Base-by-base conservation (phyloP, 805 yeast genomes). In the Wickerhamia fluorescens region DNA sequence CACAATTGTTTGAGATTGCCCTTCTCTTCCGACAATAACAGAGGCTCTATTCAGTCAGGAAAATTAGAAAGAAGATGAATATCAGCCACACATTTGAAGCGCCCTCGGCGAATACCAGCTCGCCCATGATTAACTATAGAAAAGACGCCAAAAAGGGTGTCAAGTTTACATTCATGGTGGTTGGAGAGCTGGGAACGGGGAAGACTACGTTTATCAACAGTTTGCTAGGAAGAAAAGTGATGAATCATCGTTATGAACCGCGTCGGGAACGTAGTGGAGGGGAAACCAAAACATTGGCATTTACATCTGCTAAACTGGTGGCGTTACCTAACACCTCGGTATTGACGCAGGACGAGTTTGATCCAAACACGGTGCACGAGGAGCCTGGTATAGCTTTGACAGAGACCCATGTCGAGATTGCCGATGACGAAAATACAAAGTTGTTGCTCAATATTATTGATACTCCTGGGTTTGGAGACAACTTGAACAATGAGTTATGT, bases 341-440 rank as follows among this genome's bases (percentile, higher is more conserved):
- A 29, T 67, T 73, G 38, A 68, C 75, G 32, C 61, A 73, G 33
- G 52, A 56, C 35, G 71, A 66, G 25, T 82, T 82, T 53, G 76
- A 78, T 47, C 76, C 92, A 3, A 37, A 53, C 4, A 51, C 66
- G n/a, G 73, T 79, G 7, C 57, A 68, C 40, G 68, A 71, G 42
- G 88, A 81, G 48, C 80, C 88, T 2, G 88, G 89, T 3, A 74
- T 81, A 33, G 77, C 87, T 6, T 71, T 82, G 40, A 79, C 88
- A 3, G 80, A 75, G 41, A 72, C 79, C 5, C 63, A 64, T 13
- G 66, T 76, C 16, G 84, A 78, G 43, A 64, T 78, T 27, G 45
- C 78, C 19, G 72, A 78, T 47, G 82, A 77, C 24, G 73, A 68
- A 14, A 72, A 71, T 34, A 59, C 72, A 9, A 71, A 69, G 41